phyloP scores from a whole-genome alignment of 1,284 basidiomycete species.

The Fomitopsis schrenkii region DNA sequence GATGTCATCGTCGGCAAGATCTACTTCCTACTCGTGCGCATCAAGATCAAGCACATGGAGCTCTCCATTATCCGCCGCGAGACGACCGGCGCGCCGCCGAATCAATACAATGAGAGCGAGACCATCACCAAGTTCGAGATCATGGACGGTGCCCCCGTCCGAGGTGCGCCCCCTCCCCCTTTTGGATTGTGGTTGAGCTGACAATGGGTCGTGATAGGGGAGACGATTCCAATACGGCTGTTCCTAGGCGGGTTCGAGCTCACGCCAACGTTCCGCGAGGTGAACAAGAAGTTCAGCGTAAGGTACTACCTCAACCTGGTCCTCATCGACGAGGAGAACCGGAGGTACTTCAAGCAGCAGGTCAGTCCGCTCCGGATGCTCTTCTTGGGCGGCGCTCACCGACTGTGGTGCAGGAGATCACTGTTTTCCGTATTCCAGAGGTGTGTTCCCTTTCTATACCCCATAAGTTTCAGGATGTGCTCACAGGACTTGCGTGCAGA shows the following conservation, averaged over 20 bases:
- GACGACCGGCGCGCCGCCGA: conserved; percentile 93
- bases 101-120: conserved; percentile 98
- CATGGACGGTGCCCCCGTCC: conserved; percentile 95
- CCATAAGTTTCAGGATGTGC: not conserved
- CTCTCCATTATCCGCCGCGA: conserved; percentile 96
- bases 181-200: not conserved
- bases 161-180: conserved; percentile 48
- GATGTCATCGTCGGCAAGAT: conserved; percentile 99
- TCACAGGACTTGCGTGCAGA: conserved; percentile 10
- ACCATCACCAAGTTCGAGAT: conserved; percentile 99
- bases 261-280: conserved; percentile 97
- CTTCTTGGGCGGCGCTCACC: not conserved
- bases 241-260: conserved; percentile 98
- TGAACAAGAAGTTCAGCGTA: conserved; percentile 99
- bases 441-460: conserved; percentile 30
- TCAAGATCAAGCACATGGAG: conserved; percentile 99
- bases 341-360: conserved; percentile 93
- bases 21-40: conserved; percentile 96
- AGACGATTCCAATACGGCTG: conserved; percentile 96
- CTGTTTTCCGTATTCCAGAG: conserved; percentile 74
- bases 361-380: conserved; percentile 28
- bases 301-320: conserved; percentile 97
- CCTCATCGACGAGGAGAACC: conserved; percentile 96
- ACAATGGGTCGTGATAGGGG: conserved; percentile 48
- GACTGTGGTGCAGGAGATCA: conserved; percentile 51